Base-by-base conservation (phyloP, 768 basidiomycete genomes). In the Auriscalpium orientale region DNA sequence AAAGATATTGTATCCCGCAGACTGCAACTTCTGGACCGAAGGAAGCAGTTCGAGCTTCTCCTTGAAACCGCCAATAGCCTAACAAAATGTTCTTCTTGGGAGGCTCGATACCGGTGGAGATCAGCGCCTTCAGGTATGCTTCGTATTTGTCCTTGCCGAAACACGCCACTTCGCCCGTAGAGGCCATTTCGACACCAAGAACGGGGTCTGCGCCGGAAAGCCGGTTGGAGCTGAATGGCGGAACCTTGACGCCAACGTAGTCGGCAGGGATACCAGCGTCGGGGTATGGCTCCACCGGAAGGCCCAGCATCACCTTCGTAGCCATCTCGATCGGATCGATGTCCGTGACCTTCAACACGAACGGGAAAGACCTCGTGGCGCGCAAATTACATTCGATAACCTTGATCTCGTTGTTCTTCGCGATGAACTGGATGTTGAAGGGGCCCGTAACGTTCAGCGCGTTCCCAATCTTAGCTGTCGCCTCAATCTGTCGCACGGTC, bases 321-420 rank as follows among this genome's bases (percentile, higher is more conserved):
- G 95, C 97, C 83, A 98, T 85, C 76, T 98, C 95, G 63, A 99
- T 98, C 4, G 95, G 95, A 68, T 99, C 95, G 63, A 98, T 80
- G 36, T 93, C 94, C 8, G 97, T 98, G 58, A 97, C 93, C 72
- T 99, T 99, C 8, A 94, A 97, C 22, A 99, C 95, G 76, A 99
- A 99, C 44, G 95, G 95, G 83, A 95, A 98, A 0, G 95, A 98
- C 58, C 95, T 84, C 21, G 95, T 95, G 0, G 97, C 97, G 55
- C 95, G 91, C 36, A 99, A 76, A 73, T 99, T 99, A 74, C 95
- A 98, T 71, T 99, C 95, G 70, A 99, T 99, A 65, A 99, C 95
- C 79, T 99, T 99, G 79, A 99, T 98, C 72, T 98, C 95, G 75
- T 98, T 98, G 75, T 99, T 90, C 82, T 99, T 99, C 51, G 95